Percentiles rank a stretch among this genome's conserved stretches.
Conservation (phyloP, 148 eudicot genomes). For the Camellia granthamiana region DNA sequence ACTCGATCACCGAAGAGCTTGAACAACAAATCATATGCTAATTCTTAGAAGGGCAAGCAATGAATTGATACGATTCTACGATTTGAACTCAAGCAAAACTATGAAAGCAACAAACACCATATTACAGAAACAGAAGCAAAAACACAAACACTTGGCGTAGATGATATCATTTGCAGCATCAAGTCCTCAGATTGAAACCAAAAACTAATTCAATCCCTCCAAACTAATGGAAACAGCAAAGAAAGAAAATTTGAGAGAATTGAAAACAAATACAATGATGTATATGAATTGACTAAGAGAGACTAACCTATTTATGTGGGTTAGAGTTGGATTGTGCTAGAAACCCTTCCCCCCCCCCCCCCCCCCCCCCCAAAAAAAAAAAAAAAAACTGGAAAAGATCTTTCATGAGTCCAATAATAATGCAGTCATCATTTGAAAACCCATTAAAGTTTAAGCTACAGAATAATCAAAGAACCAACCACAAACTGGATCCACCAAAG, state of each 20-base stretch:
- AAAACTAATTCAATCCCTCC: background rate
- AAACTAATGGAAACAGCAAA: background rate
- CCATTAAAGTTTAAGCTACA: background rate
- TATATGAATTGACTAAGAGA: background rate
- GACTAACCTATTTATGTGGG: conserved; percentile 7
- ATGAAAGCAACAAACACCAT: background rate
- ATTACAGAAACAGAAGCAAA: background rate
- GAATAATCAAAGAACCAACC: background rate
- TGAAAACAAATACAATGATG: background rate
- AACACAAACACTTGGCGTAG: background rate
- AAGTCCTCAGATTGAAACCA: background rate
- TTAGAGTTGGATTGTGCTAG: background rate
- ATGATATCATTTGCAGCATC: background rate
- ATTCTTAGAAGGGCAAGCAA: background rate
- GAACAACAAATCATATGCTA: background rate
- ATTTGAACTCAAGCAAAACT: background rate
- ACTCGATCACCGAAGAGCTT: background rate
- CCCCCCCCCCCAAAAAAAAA: background rate
- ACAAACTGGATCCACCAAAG: background rate
- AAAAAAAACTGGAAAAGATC: background rate
- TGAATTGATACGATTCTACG: background rate
- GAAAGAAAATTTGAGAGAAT: background rate
- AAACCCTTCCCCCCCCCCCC: background rate
- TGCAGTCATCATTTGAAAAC: background rate
- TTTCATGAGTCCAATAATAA: background rate